Percentiles rank a stretch among this genome's conserved stretches.
Conservation (phyloP, 2,329 filamentous ascomycete species). For the Alternaria atra region DNA sequence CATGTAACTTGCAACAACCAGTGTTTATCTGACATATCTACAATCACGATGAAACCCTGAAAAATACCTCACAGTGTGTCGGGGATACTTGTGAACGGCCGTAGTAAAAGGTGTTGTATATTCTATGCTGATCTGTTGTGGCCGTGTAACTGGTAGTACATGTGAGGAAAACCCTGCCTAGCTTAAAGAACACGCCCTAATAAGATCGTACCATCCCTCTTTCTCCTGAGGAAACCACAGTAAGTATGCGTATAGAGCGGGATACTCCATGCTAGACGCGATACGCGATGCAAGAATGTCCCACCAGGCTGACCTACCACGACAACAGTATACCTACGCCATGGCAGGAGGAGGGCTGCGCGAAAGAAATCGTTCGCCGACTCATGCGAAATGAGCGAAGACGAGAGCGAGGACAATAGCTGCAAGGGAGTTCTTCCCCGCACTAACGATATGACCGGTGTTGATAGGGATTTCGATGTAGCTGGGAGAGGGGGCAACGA, state of each 20-base stretch:
- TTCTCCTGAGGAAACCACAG: constrained; percentile 18
- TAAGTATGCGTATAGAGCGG: constrained; percentile 32
- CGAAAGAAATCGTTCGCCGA: background rate
- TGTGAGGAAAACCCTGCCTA: constrained; percentile 36
- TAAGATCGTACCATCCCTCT: constrained; percentile 29
- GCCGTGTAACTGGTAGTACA: constrained; percentile 43
- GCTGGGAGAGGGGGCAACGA: constrained; percentile 35
- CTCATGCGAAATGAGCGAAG: constrained; percentile 40
- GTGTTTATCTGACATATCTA: background rate
- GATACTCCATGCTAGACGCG: constrained; percentile 25
- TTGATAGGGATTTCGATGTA: constrained; percentile 36
- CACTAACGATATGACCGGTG: constrained; percentile 30
- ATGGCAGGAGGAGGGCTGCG: constrained; percentile 13
- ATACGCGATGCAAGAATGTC: constrained; percentile 31
- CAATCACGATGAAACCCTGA: background rate
- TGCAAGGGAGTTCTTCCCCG: constrained; percentile 35
- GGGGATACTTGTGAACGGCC: constrained; percentile 19
- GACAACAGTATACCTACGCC: constrained; percentile 20
- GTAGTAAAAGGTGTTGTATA: constrained; percentile 33
- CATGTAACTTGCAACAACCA: background rate
- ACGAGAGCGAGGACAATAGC: constrained; percentile 39
- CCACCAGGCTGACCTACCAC: constrained; percentile 22
- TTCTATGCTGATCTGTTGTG: constrained; percentile 35
- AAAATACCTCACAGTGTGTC: constrained; percentile 4
- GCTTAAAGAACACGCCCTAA: constrained; percentile 33